Base-by-base conservation (phyloP, 176 grass and related monocot genomes). In the Puya raimondii region DNA sequence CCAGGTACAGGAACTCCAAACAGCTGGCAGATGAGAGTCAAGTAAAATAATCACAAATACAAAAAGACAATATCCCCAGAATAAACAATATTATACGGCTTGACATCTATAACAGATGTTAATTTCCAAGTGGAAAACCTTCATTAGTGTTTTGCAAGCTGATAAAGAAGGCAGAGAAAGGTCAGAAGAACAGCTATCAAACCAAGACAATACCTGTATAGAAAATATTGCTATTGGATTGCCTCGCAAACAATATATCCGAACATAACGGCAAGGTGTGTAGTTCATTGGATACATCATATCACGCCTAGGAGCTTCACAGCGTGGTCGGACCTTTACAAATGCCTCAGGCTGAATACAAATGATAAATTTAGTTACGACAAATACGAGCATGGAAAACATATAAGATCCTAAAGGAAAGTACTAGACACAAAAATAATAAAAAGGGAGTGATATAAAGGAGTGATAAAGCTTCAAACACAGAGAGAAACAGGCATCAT, bases 201-300 rank as follows among this genome's bases (percentile, higher is more conserved):
- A 26, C 14, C 23, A 47, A 42, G 22, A 66, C 22, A 65, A 13
- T 53, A 88, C 85, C 85, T 88, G 92, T 57, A 96, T 80, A 73
- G 92, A 96, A 82, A 87, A 96, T 81, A 96, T 77, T 77, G 88
- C 92, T 69, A 96, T 92, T 73, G 92, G 92, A 29, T 88, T 96
- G 49, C 92, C 92, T 47, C 92, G 85, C 29, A 92, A 54, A 13
- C 92, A 96, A 48, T 88, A 96, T 56, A 96, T 82, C 67, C 92
- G 89, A 14, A 96, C 79, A 79, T 91, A 96, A 68, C 88, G 85
- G 76, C 92, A 96, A 48, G 92, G 92, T 20, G 86, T 89, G 68
- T 92, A 77, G 70, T 77, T 87, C 52, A 68, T 83, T 21, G 83
- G 84, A 66, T 96, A 96, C n/a, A 96, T 69, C 73, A 96, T 87